A percentile compares a stretch with the other conserved stretches of the same genome.
phyloP scores from a whole-genome alignment of 495 filamentous ascomycete genomes.

The Trichocladium uniseriatum region DNA sequence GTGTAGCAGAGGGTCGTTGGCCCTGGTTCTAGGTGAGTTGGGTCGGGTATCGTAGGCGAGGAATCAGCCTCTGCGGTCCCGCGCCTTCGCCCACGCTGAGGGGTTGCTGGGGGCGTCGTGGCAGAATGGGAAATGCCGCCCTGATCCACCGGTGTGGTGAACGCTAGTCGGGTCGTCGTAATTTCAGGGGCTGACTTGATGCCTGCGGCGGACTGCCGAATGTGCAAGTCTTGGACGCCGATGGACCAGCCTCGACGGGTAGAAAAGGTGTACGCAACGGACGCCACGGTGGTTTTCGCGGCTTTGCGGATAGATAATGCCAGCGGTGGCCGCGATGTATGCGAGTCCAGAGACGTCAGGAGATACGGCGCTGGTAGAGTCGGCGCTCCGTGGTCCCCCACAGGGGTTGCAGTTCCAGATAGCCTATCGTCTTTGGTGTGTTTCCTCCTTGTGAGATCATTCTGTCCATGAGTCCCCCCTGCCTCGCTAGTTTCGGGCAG shows the following conservation, averaged over 20 bases:
- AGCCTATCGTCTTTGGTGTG: neutral
- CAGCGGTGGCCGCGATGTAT: conserved; percentile 69
- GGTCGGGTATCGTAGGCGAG: neutral
- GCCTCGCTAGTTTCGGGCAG: conserved; percentile 15
- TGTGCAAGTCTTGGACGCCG: conserved; percentile 77
- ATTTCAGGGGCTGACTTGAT: conserved; percentile 34
- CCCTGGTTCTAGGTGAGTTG: conserved; percentile 20
- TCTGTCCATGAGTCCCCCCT: neutral
- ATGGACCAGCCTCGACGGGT: conserved; percentile 73
- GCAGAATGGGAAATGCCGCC: neutral
- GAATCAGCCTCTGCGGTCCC: neutral
- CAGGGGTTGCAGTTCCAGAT: neutral
- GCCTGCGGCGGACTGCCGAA: conserved; percentile 29
- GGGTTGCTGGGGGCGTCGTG: conserved; percentile 20
- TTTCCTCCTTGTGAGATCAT: too few species aligned
- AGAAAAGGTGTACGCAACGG: conserved; percentile 74
- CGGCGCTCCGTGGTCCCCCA: neutral
- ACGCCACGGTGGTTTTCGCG: conserved; percentile 54
- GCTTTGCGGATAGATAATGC: conserved; percentile 66
- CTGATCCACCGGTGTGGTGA: conserved; percentile 27
- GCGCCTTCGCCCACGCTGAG: neutral
- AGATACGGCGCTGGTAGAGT: conserved; percentile 40
- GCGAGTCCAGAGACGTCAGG: conserved; percentile 72
- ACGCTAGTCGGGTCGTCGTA: conserved; percentile 37
- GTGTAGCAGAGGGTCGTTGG: conserved; percentile 77